These are phyloP conservation scores for Rhodotorula sp. DNA, from an alignment of 1,284 basidiomycete genomes.

Conservation along the genomic window DNA sequence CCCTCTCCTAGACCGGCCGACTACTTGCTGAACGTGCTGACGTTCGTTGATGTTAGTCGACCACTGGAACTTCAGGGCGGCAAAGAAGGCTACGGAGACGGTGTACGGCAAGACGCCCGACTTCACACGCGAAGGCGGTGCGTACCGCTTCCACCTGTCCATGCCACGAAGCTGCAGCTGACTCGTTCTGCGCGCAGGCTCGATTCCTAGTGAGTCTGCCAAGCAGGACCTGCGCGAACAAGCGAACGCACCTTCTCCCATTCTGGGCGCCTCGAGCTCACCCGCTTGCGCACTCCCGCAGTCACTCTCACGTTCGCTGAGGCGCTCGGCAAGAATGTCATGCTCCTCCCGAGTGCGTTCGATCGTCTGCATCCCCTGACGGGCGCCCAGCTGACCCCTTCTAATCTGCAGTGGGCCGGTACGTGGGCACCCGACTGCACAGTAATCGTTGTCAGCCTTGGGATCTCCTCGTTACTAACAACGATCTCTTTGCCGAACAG, in stretches of 20 bases:
- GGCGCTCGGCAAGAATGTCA: slow-evolving; percentile 62
- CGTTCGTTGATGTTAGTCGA: slow-evolving; percentile 52
- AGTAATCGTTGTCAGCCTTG: too few species aligned
- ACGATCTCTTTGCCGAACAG: neutral
- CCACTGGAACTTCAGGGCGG: slow-evolving; percentile 96
- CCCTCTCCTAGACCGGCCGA: neutral
- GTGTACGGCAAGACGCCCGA: slow-evolving; percentile 83
- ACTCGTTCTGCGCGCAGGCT: slow-evolving; percentile 9
- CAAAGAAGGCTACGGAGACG: slow-evolving; percentile 76
- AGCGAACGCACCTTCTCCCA: neutral
- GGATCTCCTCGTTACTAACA: too few species aligned
- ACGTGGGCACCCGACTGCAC: neutral
- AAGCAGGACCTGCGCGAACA: neutral
- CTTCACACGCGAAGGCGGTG: slow-evolving; percentile 82
- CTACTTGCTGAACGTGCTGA: neutral
- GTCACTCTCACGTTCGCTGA: slow-evolving; percentile 90
- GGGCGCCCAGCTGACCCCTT: neutral
- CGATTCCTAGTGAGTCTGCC: slow-evolving; percentile 19
- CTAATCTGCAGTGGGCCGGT: slow-evolving; percentile 63
- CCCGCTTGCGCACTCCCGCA: neutral
- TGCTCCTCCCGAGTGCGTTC: slow-evolving; percentile 49
- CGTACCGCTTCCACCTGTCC: neutral
- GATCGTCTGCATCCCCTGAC: neutral
- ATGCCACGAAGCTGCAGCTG: neutral
- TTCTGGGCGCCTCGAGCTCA: neutral